Evolutionary conservation across 805 yeast genomes (phyloP), one percentile per base, ranked within the genome.

Genomic region (Spathaspora girioi): DNA sequence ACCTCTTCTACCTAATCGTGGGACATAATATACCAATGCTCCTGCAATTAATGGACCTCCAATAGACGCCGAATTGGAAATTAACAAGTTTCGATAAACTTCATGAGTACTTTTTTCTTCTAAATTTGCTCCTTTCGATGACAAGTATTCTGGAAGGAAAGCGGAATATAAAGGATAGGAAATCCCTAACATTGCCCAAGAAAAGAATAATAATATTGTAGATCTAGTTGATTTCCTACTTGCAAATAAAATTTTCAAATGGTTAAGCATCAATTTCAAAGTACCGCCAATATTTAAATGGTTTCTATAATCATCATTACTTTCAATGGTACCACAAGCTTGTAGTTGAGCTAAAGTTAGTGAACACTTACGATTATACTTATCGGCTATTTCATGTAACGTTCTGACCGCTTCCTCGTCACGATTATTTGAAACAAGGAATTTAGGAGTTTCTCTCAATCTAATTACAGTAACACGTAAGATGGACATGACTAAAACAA

Each of bases 131-230:
- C 86, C 85, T 38, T 81, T 72, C 3, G 72, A 59, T 35, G 76
- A 76, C 49, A 83, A 70, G 60, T 77, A 82, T 40, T 69, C 69
- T 31, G 82, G 82, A 41, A 82, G 63, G 64, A 80, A 82, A 44
- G 77, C 75, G 52, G 76, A 73, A 65, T 76, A 82, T 40, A 80
- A 67, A 8, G 84, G 79, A 63, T 79, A 82, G 23, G 82, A 71
- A 47, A 80, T 66, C 49, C 86, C 86, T 52, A 82, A 73, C 46
- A 78, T 63, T n/a, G 76, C 70, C 87, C 87, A 83, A 0, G 84
- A 76, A 27, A 66, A 48, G 32, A 69, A 61, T 42, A 71, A 59
- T 12, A 77, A 54, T n/a, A 71, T 56, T 19, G 77, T 62, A 35
- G 83, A 70, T 26, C 63, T 48, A 9, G 73, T 75, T 27, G 78